phyloP scores from a whole-genome alignment of 345 rosid genomes.

The Eucalyptus marginata region DNA sequence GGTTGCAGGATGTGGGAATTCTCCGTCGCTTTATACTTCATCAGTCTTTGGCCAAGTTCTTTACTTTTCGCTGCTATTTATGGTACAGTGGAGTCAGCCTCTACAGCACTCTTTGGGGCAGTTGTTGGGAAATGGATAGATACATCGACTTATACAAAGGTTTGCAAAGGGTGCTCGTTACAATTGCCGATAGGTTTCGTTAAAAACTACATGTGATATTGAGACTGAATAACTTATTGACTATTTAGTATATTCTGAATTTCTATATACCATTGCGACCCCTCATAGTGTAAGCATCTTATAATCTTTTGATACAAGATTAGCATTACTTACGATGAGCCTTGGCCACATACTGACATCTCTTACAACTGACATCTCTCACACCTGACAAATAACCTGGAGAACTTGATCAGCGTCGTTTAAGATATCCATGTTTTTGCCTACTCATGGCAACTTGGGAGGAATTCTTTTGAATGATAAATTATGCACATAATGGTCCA shows the following conservation, averaged over 20 bases:
- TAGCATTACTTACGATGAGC: neutral
- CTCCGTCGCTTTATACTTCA: conserved; percentile 83
- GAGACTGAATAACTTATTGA: neutral
- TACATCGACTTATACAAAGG: conserved; percentile 43
- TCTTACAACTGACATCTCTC: neutral
- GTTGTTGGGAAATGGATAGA: conserved; percentile 58
- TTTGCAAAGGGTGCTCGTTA: neutral
- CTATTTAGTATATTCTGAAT: neutral
- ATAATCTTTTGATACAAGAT: neutral
- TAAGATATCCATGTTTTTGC: neutral
- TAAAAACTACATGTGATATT: neutral
- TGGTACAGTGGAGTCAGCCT: conserved; percentile 69
- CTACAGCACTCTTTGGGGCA: conserved; percentile 61
- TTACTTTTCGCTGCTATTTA: conserved; percentile 70
- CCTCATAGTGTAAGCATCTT: neutral
- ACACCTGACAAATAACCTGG: neutral
- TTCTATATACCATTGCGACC: neutral
- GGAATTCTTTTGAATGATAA: neutral
- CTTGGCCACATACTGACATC: neutral
- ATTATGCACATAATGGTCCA: neutral
- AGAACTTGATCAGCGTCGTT: neutral
- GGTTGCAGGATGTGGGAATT: conserved; percentile 89
- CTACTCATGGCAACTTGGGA: neutral
- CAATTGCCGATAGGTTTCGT: neutral
- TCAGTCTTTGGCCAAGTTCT: conserved; percentile 79